Evolutionary conservation across 2,329 filamentous ascomycete species (phyloP), one percentile per base, ranked within the genome.

Genomic region (Zarea fungicola): DNA sequence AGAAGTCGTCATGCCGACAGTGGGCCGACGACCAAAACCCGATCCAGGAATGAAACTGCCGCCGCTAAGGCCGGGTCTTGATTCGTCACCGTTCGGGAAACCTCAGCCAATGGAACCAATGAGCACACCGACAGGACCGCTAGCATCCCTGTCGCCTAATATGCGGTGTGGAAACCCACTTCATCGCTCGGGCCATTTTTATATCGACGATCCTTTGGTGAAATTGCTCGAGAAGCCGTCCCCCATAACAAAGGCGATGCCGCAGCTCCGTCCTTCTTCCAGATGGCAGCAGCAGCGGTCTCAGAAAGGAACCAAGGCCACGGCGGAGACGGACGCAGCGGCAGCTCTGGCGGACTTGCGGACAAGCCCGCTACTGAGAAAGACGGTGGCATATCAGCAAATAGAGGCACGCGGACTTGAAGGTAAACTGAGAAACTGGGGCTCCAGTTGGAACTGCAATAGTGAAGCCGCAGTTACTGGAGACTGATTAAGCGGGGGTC

Each of bases 141-240:
- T 67, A 6, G 43, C 57, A 13, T 56, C 59, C 1, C 56, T 68
- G 23, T 68, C 65, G 14, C 55, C 59, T 10, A 68, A 68, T 39
- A 44, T 63, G 50, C 58, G 62, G 3, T 56, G 50, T 23, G 53
- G 52, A 5, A 51, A 37, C 28, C 28, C 40, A 11, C 59, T 56
- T 29, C 51, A 51, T 7, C 55, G 49, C 23, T 49, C 49, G 18
- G 53, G 63, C 6, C 51, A 57, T 4, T 60, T 63, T 36, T 59
- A 54, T 37, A 26, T 58, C 7, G 51, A 58, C 8, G 56, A 62
- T 18, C 43, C 58, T 2, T 26, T 62, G 11, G 54, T 57, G 7
- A 48, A 49, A 5, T 51, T 58, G 8, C 45, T 60, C 18, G 56
- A 57, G 26, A 55, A 56, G 36, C 44, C 53, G 4, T 54, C 54